Percentiles rank a stretch among this genome's conserved stretches.
phyloP scores from a whole-genome alignment of 1,284 basidiomycete genomes.

The Cryptococcus sp. region DNA sequence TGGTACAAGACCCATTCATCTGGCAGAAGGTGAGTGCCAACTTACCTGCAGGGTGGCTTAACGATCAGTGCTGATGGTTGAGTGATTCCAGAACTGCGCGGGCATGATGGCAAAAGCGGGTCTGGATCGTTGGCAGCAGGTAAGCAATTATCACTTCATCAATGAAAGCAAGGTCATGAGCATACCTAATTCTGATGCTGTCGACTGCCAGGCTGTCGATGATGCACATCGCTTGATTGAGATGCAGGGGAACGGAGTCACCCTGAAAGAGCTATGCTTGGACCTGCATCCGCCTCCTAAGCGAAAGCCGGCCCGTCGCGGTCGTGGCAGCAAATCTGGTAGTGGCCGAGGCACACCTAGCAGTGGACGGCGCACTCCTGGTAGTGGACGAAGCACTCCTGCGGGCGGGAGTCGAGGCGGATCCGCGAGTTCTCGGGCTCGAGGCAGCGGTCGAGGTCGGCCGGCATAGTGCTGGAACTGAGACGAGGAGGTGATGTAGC shows the following conservation, averaged over 20 bases:
- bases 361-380: too few relatives aligned
- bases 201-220: slow-evolving; percentile 12
- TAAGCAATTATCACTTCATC: slow-evolving; percentile 5
- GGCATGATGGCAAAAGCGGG: slow-evolving; percentile 14
- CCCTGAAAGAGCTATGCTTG: slow-evolving; percentile 6
- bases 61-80: neutral
- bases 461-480: too few relatives aligned
- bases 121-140: slow-evolving; percentile 17
- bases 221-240: slow-evolving; percentile 6
- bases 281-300: too few relatives aligned
- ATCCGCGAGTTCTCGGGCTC: too few relatives aligned
- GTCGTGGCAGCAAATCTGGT: too few relatives aligned
- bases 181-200: too few relatives aligned
- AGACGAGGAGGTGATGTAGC: too few relatives aligned
- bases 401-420: too few relatives aligned
- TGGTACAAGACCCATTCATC: slow-evolving; percentile 54
- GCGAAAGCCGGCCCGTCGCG: too few relatives aligned
- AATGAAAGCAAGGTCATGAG: neutral
- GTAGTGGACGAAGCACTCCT: too few relatives aligned
- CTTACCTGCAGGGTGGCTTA: neutral
- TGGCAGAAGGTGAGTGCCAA: slow-evolving; percentile 47
- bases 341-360: too few relatives aligned
- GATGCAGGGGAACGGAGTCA: slow-evolving; percentile 5
- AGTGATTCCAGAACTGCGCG: slow-evolving; percentile 16
- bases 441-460: too few relatives aligned